Evolutionary conservation across 768 basidiomycete species (phyloP), one percentile per base, ranked within the genome.

Genomic region (Clitopilus passeckerianus): DNA sequence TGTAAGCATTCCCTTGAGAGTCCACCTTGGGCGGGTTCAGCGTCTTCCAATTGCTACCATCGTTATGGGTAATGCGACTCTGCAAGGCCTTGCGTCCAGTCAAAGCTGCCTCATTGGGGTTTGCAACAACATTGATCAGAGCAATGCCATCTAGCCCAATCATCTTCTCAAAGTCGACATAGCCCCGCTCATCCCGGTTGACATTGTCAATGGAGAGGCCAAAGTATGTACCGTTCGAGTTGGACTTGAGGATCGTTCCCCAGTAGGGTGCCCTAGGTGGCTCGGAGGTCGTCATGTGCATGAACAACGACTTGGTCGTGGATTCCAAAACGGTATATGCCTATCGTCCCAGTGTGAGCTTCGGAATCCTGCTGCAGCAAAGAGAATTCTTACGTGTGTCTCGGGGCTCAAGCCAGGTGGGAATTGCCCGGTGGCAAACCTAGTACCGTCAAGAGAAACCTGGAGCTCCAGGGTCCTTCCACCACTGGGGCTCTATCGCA

Each of bases 201-300:
- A 91, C 97, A 65, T 94, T 81, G 64, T 92, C 89, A 37, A 91
- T 67, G 0, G 95, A 92, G 10, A 95, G 70, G 20, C 91, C 88
- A 70, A 94, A 99, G 77, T 97, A 98, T 0, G 97, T 99, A 35
- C 97, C 97, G 66, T 99, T 99, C 30, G 91, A 98, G 72, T 99
- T 98, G 27, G 95, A 97, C 72, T 96, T 96, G 61, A 94, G 82
- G 64, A 98, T 88, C 67, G 84, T 90, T 34, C 97, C 97, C 88
- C 91, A 98, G 68, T 79, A 90, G 1, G 88, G 91, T 20, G 77
- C 80, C 18, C 20, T n/a, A 0, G 83, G 80, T 15, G 79, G 75
- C 60, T 91, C 86, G 18, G 91, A 92, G 78, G 91, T 96, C 0
- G 97, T 98, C 80, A 96, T 90, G 67, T 96, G 96, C 10, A 99